These are phyloP conservation scores for Cordyceps farinosa DNA, from an alignment of 2,329 filamentous ascomycete genomes.

Conservation along the genomic window DNA sequence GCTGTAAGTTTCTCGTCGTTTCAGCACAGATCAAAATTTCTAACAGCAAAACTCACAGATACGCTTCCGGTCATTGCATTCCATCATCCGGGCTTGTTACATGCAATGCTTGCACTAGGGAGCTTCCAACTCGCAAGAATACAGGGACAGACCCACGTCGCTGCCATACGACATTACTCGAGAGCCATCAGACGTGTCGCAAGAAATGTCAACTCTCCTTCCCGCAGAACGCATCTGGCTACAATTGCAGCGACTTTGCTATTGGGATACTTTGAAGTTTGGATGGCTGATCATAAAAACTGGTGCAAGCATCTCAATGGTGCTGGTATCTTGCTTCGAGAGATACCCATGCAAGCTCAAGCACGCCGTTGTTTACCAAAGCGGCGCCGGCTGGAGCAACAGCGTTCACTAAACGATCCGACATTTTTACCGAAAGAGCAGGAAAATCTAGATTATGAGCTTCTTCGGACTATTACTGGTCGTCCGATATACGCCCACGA, in stretches of 20 bases:
- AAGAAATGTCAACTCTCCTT: constrained; percentile 66
- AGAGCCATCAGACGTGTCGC: constrained; percentile 76
- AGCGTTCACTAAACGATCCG: constrained; percentile 8
- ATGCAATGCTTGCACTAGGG: constrained; percentile 83
- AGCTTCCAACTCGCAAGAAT: constrained; percentile 86
- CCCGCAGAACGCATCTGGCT: constrained; percentile 67
- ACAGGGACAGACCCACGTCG: constrained; percentile 68
- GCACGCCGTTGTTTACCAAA: constrained; percentile 63
- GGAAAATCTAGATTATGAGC: constrained; percentile 39
- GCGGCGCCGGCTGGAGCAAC: constrained; percentile 44
- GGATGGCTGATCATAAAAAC: constrained; percentile 89
- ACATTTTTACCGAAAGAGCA: constrained; percentile 26
- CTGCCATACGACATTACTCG: constrained; percentile 89
- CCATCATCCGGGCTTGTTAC: constrained; percentile 79
- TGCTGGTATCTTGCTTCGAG: constrained; percentile 73
- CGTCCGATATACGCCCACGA: constrained; percentile 35
- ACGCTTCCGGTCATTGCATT: constrained; percentile 81
- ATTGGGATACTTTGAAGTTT: constrained; percentile 89
- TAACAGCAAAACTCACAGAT: constrained; percentile 45
- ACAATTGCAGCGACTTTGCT: constrained; percentile 86
- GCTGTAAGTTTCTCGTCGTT: constrained; percentile 43
- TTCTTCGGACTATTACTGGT: constrained; percentile 43
- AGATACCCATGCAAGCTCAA: constrained; percentile 74
- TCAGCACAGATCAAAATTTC: neutral
- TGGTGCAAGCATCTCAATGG: constrained; percentile 93